These are phyloP conservation scores for Suhomyces bribrorum DNA, from an alignment of 1,139 yeast genomes.

Conservation along the genomic window DNA sequence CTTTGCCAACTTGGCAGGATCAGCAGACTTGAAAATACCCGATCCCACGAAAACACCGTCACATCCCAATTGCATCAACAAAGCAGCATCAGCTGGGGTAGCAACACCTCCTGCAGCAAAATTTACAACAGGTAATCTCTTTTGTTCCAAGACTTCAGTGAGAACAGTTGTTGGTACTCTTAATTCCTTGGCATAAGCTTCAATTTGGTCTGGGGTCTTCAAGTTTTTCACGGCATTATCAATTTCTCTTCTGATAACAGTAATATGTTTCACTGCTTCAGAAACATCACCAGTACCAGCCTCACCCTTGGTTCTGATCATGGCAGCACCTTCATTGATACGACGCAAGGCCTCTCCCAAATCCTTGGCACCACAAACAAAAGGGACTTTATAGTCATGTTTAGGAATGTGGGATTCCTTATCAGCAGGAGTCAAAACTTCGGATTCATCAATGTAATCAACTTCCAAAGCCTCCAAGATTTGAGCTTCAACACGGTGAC, in stretches of 20 bases:
- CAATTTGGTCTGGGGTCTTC: constrained; percentile 47
- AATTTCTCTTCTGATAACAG: constrained; percentile 59
- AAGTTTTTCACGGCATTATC: constrained; percentile 41
- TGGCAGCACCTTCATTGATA: constrained; percentile 82
- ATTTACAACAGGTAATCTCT: constrained; percentile 77
- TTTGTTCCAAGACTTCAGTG: constrained; percentile 49
- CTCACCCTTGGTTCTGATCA: constrained; percentile 87
- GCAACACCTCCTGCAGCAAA: constrained; percentile 93
- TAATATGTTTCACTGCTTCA: constrained; percentile 81
- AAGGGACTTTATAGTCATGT: constrained; percentile 66
- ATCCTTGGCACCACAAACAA: constrained; percentile 85
- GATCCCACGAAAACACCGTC: constrained; percentile 93
- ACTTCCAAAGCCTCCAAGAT: constrained; percentile 70
- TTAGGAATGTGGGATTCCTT: constrained; percentile 66
- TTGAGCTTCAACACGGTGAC: constrained; percentile 84
- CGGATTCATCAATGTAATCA: constrained; percentile 85
- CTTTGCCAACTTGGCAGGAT: constrained; percentile 74
- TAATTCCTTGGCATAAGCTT: constrained; percentile 52
- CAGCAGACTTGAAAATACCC: constrained; percentile 76
- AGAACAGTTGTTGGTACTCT: constrained; percentile 63
- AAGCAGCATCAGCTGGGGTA: constrained; percentile 86
- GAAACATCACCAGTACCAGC: constrained; percentile 90
- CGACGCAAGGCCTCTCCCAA: constrained; percentile 85
- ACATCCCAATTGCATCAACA: constrained; percentile 89
- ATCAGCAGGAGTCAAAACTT: constrained; percentile 83